Conservation (phyloP, 176 grass and related monocot genomes). For the Juncus effusus region DNA sequence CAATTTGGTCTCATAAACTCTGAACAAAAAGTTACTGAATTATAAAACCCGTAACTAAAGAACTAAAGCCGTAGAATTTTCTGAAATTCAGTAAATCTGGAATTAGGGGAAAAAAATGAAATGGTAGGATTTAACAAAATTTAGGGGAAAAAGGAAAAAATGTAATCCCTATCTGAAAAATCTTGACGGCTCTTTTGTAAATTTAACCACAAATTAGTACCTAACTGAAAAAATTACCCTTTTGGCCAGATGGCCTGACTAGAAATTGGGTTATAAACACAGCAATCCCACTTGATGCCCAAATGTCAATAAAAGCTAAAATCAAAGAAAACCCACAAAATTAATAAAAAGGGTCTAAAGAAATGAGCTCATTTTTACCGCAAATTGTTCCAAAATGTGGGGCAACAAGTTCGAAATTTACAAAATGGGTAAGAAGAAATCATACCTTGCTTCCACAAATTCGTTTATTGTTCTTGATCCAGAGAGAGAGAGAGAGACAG, state of each 20-base stretch:
- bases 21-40: no score
- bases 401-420: background rate
- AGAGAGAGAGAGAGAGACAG: background rate
- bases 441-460: conserved; percentile 4
- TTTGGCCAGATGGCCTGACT: background rate
- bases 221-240: background rate
- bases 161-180: no score
- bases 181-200: no score
- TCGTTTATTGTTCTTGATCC: conserved; percentile 5
- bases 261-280: background rate
- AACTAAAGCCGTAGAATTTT: no score
- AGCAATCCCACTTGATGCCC: background rate
- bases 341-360: background rate
- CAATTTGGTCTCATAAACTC: no score
- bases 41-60: no score
- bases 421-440: background rate
- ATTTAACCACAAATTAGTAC: no score
- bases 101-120: no score
- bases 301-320: background rate
- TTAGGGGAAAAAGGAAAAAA: no score
- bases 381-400: conserved; percentile 9
- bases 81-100: no score
- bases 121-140: no score
- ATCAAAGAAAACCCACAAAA: background rate
- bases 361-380: conserved; percentile 3